Evolutionary conservation across 1,284 basidiomycete genomes (phyloP).

Genomic region (Pyrrhoderma lamaoense): DNA sequence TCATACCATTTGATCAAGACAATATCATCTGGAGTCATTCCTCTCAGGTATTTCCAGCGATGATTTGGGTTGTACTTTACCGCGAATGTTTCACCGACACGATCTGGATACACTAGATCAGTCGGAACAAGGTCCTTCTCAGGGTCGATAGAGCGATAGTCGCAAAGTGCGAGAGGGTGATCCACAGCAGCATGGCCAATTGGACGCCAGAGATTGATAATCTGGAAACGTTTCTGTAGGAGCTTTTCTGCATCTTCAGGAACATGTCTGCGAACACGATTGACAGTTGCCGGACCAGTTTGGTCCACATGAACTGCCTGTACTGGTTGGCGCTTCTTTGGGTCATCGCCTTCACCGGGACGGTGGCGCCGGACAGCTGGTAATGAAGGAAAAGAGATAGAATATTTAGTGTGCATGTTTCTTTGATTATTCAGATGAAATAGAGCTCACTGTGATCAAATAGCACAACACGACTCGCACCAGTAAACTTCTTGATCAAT

Average conservation of each 20-base stretch:
- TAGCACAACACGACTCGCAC: conserved; percentile 48
- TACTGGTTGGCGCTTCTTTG: conserved; percentile 39
- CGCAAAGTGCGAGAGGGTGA: conserved; percentile 34
- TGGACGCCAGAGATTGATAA: conserved; percentile 37
- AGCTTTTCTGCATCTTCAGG: conserved; percentile 21
- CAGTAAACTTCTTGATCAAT: conserved; percentile 53
- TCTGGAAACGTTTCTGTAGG: conserved; percentile 27
- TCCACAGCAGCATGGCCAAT: conserved; percentile 28
- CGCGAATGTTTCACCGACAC: conserved; percentile 50
- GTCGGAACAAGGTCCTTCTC: conserved; percentile 42
- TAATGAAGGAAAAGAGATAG: not conserved
- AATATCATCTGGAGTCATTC: conserved; percentile 55
- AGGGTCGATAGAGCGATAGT: conserved; percentile 46
- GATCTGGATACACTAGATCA: conserved; percentile 45
- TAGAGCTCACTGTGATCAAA: conserved; percentile 56
- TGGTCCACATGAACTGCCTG: conserved; percentile 27
- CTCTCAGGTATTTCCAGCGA: conserved; percentile 58
- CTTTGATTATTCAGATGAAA: not conserved
- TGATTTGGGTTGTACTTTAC: conserved; percentile 49
- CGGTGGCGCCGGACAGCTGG: conserved; percentile 36
- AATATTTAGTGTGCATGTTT: not conserved
- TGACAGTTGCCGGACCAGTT: conserved; percentile 22
- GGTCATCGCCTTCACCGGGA: conserved; percentile 31
- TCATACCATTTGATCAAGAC: conserved; percentile 63
- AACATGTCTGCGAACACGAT: conserved; percentile 25